A percentile compares a stretch with the other conserved stretches of the same genome.
phyloP scores from a whole-genome alignment of 306 rosid genomes.

The Oxytropis ochrocephala region DNA sequence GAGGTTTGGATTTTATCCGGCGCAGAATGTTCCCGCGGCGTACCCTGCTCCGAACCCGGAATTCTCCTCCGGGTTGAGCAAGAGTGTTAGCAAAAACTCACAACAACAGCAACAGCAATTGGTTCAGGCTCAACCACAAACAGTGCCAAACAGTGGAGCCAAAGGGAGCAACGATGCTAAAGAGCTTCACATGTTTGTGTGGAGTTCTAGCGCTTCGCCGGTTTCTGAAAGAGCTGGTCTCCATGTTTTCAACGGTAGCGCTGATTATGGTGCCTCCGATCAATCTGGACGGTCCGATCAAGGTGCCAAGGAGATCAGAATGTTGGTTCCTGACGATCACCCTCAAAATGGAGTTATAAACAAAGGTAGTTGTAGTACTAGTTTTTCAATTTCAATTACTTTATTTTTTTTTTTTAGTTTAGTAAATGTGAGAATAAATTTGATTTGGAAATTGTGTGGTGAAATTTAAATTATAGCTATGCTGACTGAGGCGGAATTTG shows the following conservation, averaged over 20 bases:
- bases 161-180: constrained; percentile 66
- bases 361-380: constrained; percentile 37
- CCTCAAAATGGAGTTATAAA: constrained; percentile 65
- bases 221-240: constrained; percentile 75
- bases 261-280: constrained; percentile 54
- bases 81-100: constrained; percentile 34
- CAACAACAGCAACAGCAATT: constrained; percentile 18
- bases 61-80: constrained; percentile 44
- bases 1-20: constrained; percentile 60
- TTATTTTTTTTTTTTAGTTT: background rate
- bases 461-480: constrained; percentile 18
- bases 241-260: constrained; percentile 58
- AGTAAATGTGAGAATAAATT: background rate
- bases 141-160: background rate
- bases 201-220: constrained; percentile 85
- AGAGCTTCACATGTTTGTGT: constrained; percentile 92
- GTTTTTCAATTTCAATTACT: background rate
- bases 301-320: constrained; percentile 92
- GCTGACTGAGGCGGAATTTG: constrained; percentile 36
- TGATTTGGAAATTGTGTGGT: background rate
- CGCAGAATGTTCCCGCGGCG: constrained; percentile 38
- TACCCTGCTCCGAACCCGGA: constrained; percentile 93
- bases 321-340: constrained; percentile 79
- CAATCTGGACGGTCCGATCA: constrained; percentile 88
- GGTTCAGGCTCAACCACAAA: constrained; percentile 18